Percentiles rank a stretch among this genome's conserved stretches.
Conservation (phyloP, 2,329 filamentous ascomycete species). For the Sarocladium strictum region DNA sequence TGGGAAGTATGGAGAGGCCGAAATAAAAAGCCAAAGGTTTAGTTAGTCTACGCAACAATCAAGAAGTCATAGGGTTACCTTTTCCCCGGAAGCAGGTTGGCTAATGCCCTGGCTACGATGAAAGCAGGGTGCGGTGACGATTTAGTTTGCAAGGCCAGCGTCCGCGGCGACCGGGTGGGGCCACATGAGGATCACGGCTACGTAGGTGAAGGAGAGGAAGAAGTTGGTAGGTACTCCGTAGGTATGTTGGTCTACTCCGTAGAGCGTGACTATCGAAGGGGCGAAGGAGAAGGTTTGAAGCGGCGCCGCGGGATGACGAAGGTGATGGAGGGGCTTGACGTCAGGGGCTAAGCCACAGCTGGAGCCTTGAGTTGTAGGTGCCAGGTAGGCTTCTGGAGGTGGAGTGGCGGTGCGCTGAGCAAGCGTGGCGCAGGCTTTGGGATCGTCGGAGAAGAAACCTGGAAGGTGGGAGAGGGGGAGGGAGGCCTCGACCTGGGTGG, state of each 20-base stretch:
- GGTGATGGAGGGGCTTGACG: slow-evolving; percentile 2
- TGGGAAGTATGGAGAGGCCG: not conserved
- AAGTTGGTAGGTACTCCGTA: not conserved
- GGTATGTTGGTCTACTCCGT: too few relatives aligned
- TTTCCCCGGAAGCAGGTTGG: not conserved
- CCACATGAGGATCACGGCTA: slow-evolving; percentile 1
- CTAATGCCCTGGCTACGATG: not conserved
- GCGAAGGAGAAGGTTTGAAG: not conserved
- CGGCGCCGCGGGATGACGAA: slow-evolving; percentile 5
- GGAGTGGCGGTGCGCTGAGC: not conserved
- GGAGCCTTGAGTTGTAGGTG: not conserved
- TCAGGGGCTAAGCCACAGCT: slow-evolving; percentile 8
- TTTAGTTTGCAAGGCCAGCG: not conserved
- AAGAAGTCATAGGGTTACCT: not conserved
- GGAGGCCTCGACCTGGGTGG: too few relatives aligned
- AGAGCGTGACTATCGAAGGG: not conserved
- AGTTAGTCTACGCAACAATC: too few relatives aligned
- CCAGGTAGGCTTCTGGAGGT: not conserved
- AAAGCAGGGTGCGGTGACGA: not conserved
- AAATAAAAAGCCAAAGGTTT: too few relatives aligned
- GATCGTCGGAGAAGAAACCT: too few relatives aligned
- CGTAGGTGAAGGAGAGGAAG: too few relatives aligned
- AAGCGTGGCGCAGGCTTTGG: not conserved
- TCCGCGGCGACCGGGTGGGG: not conserved
- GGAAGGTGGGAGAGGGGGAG: too few relatives aligned